Base-by-base conservation (phyloP, 1,139 yeast genomes). In the Meyerozyma smithsonii region DNA sequence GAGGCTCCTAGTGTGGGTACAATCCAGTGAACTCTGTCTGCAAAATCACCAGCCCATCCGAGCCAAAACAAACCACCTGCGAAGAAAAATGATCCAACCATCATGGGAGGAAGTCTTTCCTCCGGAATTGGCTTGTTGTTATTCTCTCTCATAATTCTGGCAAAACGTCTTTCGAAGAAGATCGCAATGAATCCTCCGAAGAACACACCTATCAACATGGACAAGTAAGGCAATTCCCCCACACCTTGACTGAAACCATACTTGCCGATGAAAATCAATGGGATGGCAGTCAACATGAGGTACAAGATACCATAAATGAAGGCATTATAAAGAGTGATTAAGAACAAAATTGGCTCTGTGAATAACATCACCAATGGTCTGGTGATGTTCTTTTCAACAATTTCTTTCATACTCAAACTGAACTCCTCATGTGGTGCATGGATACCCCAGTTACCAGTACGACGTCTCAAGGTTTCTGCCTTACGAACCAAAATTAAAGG, bases 291-390 rank as follows among this genome's bases (percentile, higher is more conserved):
- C 49, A 88, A 67, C 59, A 85, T 75, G 50, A 87, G 61, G 58
- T 88, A 88, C 42, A 86, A 64, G 59, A 88, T 81, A 48, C 95
- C 96, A 58, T 87, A 88, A 45, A 87, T 80, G 60, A 88, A 86
- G 2, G 95, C 83, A 55, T 83, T 84, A 69, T 87, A 88, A 35
- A 87, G 53, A 25, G 90, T 75, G 45, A 87, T 64, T 39, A 83
- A 64, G 28, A 86, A 68, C 47, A 87, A 62, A 43, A 86, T 81
- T 33, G 95, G 95, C 59, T 87, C 96, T 7, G 74, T 66, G 45
- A 77, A 59, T 46, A 87, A 66, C 87, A 87, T 81, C 18, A 57
- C 58, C 15, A 86, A 39, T 4, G 96, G 95, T 62, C 95, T 75
- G 4, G 82, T 55, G 35, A 87, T 59, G 51, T 83, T 85, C 54